Evolutionary conservation across 176 grass and related monocot species (phyloP), one percentile per base, ranked within the genome.

Genomic region (Ananas comosus): DNA sequence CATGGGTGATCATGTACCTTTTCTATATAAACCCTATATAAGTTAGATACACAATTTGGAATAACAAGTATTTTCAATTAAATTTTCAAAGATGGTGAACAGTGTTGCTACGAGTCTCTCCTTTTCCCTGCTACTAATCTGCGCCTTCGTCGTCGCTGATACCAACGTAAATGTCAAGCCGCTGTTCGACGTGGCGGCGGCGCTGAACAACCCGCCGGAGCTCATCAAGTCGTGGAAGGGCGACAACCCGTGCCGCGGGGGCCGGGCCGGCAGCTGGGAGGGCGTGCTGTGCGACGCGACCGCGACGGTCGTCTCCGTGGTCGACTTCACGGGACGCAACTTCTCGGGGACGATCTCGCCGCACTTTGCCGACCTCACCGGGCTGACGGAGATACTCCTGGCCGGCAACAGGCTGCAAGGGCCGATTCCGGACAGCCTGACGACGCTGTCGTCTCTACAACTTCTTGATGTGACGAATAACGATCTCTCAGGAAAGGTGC

Each of bases 401-500:
- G 25, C 73, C 0, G 70, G 66, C n/a, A 88, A 84, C 50, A 74
- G 84, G 48, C 70, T 88, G 12, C 78, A 42, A 0, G 65, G 59
- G 0, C 53, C 50, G 1, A 67, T 85, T 13, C 79, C 75, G 3
- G 13, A 10, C 1, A 61, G 49, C 2, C 70, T 89, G 19, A n/a
- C 53, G 1, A 24, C 17, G 6, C 68, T 85, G 14, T 11, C 71
- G 4, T 74, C 52, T 54, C 63, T 84, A 1, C 59, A 17, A 53
- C 51, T 70, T 14, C 66, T 88, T n/a, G 86, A 85, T 54, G 70
- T 88, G 70, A 64, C 74, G 5, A 66, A 85, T 71, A 88, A 85
- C 61, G 51, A 51, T 12, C 28, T 88, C 4, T 70, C 49, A 24
- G 86, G 86, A 16, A 25, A 76, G 22, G 51, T 88, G 53, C 81